Evolutionary conservation across 2,329 filamentous ascomycete genomes (phyloP).

Genomic region (Colletotrichum siamense): DNA sequence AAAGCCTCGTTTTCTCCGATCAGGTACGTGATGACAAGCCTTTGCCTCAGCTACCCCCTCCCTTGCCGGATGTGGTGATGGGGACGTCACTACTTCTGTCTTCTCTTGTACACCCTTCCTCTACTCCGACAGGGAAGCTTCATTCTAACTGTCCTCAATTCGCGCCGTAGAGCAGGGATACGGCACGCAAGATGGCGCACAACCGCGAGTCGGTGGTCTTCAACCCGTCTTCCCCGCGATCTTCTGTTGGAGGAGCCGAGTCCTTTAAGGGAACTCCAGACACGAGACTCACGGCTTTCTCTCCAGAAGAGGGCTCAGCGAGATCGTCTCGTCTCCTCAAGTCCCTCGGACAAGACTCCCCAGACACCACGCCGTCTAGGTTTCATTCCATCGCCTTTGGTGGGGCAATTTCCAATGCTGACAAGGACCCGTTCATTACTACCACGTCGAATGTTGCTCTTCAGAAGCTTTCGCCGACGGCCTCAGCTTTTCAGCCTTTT

Average conservation of each 20-base stretch:
- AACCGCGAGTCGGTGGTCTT: slow-evolving; percentile 25
- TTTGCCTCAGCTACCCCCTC: background rate
- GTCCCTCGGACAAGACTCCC: slow-evolving; percentile 32
- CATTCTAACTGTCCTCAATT: background rate
- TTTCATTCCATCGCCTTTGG: slow-evolving; percentile 30
- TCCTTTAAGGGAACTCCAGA: slow-evolving; percentile 70
- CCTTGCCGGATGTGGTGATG: background rate
- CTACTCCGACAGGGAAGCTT: background rate
- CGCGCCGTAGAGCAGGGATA: background rate
- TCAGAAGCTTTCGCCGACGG: slow-evolving; percentile 67
- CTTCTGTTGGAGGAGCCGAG: slow-evolving; percentile 56
- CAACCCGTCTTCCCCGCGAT: slow-evolving; percentile 55
- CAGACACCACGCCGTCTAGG: slow-evolving; percentile 33
- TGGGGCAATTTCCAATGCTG: slow-evolving; percentile 29
- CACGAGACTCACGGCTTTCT: slow-evolving; percentile 68
- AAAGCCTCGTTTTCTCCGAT: background rate
- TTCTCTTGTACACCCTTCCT: background rate
- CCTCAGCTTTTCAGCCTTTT: slow-evolving; percentile 65
- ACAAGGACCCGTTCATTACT: slow-evolving; percentile 62
- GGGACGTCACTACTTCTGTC: background rate
- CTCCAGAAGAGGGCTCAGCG: slow-evolving; percentile 59
- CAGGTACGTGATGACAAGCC: background rate
- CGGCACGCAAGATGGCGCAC: background rate
- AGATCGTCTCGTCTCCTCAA: slow-evolving; percentile 46
- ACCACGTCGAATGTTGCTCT: slow-evolving; percentile 32